A percentile compares a stretch with the other conserved stretches of the same genome.
Evolutionary conservation across 331 rosid genomes (phyloP).

Genomic region (Erythrophleum ivorense): DNA sequence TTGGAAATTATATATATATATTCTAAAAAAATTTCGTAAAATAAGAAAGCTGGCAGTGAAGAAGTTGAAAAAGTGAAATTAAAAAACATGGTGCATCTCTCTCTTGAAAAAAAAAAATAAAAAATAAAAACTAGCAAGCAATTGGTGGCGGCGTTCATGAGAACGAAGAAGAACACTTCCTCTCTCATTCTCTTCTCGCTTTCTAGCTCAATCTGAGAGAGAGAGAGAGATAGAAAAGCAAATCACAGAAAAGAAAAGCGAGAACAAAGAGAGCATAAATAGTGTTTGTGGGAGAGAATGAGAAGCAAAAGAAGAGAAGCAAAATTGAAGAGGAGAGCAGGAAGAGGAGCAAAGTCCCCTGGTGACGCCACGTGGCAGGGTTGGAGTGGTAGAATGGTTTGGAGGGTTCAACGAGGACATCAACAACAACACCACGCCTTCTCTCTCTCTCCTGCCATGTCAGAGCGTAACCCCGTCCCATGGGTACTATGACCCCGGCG

Average conservation of each 20-base stretch:
- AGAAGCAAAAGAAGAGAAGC: slow-evolving; percentile 28
- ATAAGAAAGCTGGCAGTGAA: neutral
- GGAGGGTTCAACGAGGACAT: slow-evolving; percentile 54
- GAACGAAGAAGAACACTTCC: neutral
- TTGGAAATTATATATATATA: too few species aligned
- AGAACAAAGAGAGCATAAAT: neutral
- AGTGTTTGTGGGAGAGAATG: neutral
- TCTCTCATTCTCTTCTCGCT: neutral
- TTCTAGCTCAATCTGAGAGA: neutral
- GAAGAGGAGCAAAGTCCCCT: slow-evolving; percentile 33
- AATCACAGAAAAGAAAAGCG: neutral
- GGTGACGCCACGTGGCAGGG: slow-evolving; percentile 65
- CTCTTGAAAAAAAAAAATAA: neutral
- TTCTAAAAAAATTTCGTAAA: too few species aligned
- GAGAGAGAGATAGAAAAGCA: neutral
- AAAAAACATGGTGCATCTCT: neutral
- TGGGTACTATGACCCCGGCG: slow-evolving; percentile 76
- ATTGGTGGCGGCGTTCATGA: slow-evolving; percentile 15
- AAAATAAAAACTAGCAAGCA: neutral
- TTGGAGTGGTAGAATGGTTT: slow-evolving; percentile 53
- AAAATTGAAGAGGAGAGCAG: slow-evolving; percentile 16
- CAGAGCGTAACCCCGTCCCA: slow-evolving; percentile 88
- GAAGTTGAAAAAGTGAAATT: neutral
- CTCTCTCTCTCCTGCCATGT: slow-evolving; percentile 83
- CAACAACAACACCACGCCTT: slow-evolving; percentile 40